phyloP scores from a whole-genome alignment of 2,329 filamentous ascomycete genomes.

The Westerdykella sp. region DNA sequence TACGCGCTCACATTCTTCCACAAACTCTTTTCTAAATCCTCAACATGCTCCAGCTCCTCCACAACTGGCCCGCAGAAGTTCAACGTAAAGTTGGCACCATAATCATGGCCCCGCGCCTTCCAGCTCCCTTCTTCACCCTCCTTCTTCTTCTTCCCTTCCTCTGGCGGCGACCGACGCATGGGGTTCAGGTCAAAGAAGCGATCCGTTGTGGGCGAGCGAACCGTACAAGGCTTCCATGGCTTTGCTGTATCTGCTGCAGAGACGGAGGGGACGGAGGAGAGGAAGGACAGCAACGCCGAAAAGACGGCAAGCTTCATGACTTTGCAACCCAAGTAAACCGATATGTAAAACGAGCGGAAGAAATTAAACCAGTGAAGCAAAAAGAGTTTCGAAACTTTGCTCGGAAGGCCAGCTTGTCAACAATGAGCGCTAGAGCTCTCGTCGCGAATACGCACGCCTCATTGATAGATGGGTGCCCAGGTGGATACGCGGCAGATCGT shows the following conservation, averaged over 20 bases:
- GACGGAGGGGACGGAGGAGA: slow-evolving; percentile 28
- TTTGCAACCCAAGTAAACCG: slow-evolving; percentile 4
- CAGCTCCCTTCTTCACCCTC: slow-evolving; percentile 54
- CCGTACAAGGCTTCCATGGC: slow-evolving; percentile 53
- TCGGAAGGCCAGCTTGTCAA: too few relatives aligned
- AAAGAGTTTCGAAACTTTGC: not conserved
- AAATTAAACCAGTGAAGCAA: slow-evolving; percentile 1
- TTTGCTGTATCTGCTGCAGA: slow-evolving; percentile 37
- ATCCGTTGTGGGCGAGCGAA: slow-evolving; percentile 54
- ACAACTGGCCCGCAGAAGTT: slow-evolving; percentile 78
- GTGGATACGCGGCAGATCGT: too few relatives aligned
- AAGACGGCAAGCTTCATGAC: slow-evolving; percentile 23
- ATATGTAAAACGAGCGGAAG: not conserved
- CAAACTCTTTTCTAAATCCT: slow-evolving; percentile 54
- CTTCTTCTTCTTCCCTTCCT: slow-evolving; percentile 35
- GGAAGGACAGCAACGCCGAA: slow-evolving; percentile 27
- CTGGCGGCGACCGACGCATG: slow-evolving; percentile 48
- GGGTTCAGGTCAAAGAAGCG: slow-evolving; percentile 59
- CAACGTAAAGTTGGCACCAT: slow-evolving; percentile 73
- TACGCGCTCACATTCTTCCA: slow-evolving; percentile 76
- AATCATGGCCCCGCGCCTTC: slow-evolving; percentile 67
- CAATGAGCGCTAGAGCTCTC: too few relatives aligned
- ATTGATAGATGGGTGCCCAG: too few relatives aligned
- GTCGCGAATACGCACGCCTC: too few relatives aligned
- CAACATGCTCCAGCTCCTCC: slow-evolving; percentile 55